Evolutionary conservation across 331 rosid species (phyloP).

Genomic region (Quercus tomentella): DNA sequence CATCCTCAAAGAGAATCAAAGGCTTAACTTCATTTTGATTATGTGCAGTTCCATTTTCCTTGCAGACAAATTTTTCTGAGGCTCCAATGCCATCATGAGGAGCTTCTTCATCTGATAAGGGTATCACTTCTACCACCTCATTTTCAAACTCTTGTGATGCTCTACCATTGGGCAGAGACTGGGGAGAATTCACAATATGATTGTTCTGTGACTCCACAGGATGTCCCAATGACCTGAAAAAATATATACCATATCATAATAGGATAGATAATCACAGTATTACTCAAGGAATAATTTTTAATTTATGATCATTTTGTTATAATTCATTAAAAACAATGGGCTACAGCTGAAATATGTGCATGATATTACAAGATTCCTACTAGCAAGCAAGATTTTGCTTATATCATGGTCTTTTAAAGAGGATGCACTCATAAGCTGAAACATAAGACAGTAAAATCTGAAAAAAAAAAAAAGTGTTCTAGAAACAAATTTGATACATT

Average conservation of each 20-base stretch:
- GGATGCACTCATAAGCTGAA: neutral
- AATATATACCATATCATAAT: neutral
- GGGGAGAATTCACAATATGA: constrained; percentile 23
- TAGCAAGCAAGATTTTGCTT: neutral
- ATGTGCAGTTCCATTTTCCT: constrained; percentile 26
- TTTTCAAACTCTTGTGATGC: constrained; percentile 33
- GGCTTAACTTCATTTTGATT: constrained; percentile 37
- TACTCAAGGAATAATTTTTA: neutral
- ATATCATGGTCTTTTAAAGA: neutral
- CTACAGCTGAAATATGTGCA: neutral
- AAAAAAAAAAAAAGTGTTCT: neutral
- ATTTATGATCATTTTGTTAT: neutral
- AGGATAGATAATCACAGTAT: constrained; percentile 2
- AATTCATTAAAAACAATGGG: neutral
- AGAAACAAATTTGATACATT: neutral
- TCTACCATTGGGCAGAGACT: constrained; percentile 26
- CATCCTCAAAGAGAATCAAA: constrained; percentile 81
- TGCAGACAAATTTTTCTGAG: constrained; percentile 27
- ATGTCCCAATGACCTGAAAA: constrained; percentile 44
- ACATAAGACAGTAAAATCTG: neutral
- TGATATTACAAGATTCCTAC: neutral
- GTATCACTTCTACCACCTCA: constrained; percentile 43
- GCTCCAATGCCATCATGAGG: constrained; percentile 22
- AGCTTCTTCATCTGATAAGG: constrained; percentile 56
- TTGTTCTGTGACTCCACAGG: constrained; percentile 32